Conservation (phyloP, 768 basidiomycete genomes). For the Lentinula edodes region DNA sequence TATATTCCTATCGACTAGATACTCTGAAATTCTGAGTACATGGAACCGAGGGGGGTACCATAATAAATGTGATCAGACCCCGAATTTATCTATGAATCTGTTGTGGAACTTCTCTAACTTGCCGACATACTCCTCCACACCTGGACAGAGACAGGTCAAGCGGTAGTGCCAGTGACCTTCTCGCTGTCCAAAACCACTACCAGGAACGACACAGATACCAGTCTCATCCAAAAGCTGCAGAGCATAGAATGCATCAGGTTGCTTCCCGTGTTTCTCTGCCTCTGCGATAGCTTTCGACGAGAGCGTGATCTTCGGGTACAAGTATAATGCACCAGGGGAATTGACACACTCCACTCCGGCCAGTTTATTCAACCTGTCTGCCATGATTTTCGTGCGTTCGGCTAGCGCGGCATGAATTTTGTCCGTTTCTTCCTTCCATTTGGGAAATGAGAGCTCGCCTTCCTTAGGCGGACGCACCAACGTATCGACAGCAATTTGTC, state of each 20-base stretch:
- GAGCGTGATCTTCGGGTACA: conserved; percentile 81
- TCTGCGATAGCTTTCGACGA: conserved; percentile 67
- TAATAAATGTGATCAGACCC: background rate
- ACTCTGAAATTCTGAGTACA: background rate
- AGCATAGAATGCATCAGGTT: conserved; percentile 87
- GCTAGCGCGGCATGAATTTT: conserved; percentile 72
- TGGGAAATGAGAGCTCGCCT: conserved; percentile 68
- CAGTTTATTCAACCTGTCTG: conserved; percentile 70
- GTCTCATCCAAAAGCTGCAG: conserved; percentile 80
- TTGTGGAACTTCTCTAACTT: conserved; percentile 51
- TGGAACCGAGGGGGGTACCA: background rate
- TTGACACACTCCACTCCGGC: conserved; percentile 88
- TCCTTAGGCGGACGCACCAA: conserved; percentile 85
- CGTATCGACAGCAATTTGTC: conserved; percentile 91
- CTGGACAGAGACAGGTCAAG: conserved; percentile 91
- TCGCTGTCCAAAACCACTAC: conserved; percentile 91
- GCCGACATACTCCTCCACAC: conserved; percentile 86
- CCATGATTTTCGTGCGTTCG: conserved; percentile 67
- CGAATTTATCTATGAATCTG: conserved; percentile 8
- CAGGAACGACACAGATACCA: conserved; percentile 92
- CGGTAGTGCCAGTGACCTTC: conserved; percentile 88
- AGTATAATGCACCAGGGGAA: conserved; percentile 89
- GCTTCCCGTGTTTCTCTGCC: conserved; percentile 66
- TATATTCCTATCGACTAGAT: background rate
- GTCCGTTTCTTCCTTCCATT: conserved; percentile 83